Evolutionary conservation across 192 early-diverging fungal genomes (phyloP), one percentile per base, ranked within the genome.

Genomic region (Coemansia sp.): DNA sequence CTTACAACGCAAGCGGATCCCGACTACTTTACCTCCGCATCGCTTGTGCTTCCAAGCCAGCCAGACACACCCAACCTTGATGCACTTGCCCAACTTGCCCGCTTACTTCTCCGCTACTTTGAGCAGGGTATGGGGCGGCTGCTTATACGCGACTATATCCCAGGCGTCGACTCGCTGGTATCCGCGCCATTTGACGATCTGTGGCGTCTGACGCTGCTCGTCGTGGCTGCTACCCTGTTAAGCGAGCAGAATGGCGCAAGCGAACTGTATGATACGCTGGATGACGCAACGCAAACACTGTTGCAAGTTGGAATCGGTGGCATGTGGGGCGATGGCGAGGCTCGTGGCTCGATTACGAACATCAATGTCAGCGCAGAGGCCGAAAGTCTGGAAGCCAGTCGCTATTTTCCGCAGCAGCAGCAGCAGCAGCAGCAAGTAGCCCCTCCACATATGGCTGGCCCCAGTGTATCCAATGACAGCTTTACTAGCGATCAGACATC

Each of bases 41-140:
- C 79, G 20, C 64, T 82, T n/a, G 79, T 76, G 52, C 67, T 82
- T 16, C 46, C 74, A 14, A 66, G 67, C 20, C 60, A 21, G 0
- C 48, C 33, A 6, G 70, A 67, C 6, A 68, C 75, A 52, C 70
- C 73, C 45, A 81, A 81, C 45, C 57, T 81, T 5, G 78, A 81
- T 35, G 79, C 71, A 5, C 46, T 82, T 10, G 79, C 79, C 1
- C 79, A 82, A 74, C 58, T 82, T 26, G 79, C 79, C 5, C 79
- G 79, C 1, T 41, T 76, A 36, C 69, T 82, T 4, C 56, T 82
- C 52, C 73, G 79, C 10, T 77, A 72, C 26, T 68, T 77, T 65
- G 75, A 77, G 52, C 49, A 52, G 24, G 49, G 49, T 7, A 5
- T 52, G 49, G 49, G 49, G 8, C 20, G 55, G 16, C 68, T 70